Evolutionary conservation across 2,329 filamentous ascomycete species (phyloP).

Genomic region (Ophiosphaerella korrae): DNA sequence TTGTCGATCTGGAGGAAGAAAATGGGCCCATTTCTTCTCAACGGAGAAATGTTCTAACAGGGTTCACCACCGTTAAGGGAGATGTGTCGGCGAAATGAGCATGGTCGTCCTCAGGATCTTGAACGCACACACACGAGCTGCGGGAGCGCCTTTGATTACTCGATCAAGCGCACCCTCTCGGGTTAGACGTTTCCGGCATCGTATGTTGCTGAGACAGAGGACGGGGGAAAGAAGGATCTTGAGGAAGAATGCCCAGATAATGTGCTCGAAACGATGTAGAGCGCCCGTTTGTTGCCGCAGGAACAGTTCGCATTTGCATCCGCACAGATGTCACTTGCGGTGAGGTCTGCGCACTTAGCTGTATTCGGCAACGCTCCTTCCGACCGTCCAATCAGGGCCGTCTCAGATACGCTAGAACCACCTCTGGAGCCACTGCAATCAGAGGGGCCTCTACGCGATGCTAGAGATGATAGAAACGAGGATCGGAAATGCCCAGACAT

Average conservation of each 20-base stretch:
- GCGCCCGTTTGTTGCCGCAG: constrained; percentile 16
- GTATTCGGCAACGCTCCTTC: constrained; percentile 1
- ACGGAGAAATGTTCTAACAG: neutral
- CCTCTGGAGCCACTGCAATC: constrained; percentile 6
- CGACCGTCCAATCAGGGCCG: neutral
- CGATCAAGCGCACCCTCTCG: neutral
- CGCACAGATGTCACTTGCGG: constrained; percentile 20
- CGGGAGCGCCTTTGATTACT: neutral
- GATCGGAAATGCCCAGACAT: constrained; percentile 22
- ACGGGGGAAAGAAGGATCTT: constrained; percentile 13
- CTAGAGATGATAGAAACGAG: constrained; percentile 12
- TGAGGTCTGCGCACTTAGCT: constrained; percentile 16
- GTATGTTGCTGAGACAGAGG: constrained; percentile 2
- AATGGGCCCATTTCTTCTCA: neutral
- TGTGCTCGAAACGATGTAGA: constrained; percentile 7
- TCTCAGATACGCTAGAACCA: constrained; percentile 2
- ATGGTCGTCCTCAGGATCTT: neutral
- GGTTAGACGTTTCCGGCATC: neutral
- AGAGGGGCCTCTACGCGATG: constrained; percentile 15
- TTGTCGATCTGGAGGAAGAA: neutral
- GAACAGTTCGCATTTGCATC: constrained; percentile 20
- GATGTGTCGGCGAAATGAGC: neutral
- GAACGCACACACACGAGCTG: neutral
- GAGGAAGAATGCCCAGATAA: constrained; percentile 3
- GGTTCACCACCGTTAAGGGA: neutral